Base-by-base conservation (phyloP, 345 rosid genomes). In the Firmiana major region DNA sequence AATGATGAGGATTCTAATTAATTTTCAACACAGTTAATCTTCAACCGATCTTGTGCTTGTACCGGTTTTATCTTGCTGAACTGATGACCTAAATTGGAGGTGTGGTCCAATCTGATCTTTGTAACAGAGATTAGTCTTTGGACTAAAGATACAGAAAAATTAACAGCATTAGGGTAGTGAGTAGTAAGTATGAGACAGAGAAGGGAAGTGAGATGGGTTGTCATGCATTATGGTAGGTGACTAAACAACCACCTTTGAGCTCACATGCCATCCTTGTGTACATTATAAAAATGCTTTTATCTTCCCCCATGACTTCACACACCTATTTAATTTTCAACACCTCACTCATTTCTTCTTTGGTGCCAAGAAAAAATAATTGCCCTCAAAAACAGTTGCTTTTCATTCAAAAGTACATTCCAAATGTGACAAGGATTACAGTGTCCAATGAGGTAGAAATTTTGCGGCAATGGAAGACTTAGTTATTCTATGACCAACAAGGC, bases 191-290 rank as follows among this genome's bases (percentile, higher is more conserved):
- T 43, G 70, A 34, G 73, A 43, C 40, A 82, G 75, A 72, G 45
- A 63, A 70, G 48, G 28, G 76, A 73, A 81, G 80, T 76, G 79
- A 81, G 89, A 86, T 84, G 83, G 69, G 86, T 80, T 84, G 88
- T 86, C 89, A 64, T 81, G 85, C 75, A 80, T 63, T 80, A 81
- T 84, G 89, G 84, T 84, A 76, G 86, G 88, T 88, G 91, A 86
- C 88, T 78, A 85, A 83, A 85, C 85, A 88, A 83, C 87, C 85
- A 80, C 88, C 86, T 81, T 78, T 81, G 71, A 78, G 63, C 83
- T 84, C 89, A 88, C 87, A 86, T 79, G 86, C 79, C 83, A 80
- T 80, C 84, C 79, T 80, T 73, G 84, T 82, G 59, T 63, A 62
- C 83, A 79, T 57, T 72, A 82, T 77, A 75, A 82, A 66, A 16